A percentile compares a stretch with the other conserved stretches of the same genome.
Conservation (phyloP, 1,284 basidiomycete genomes). For the Fomitiporia mediterranea region DNA sequence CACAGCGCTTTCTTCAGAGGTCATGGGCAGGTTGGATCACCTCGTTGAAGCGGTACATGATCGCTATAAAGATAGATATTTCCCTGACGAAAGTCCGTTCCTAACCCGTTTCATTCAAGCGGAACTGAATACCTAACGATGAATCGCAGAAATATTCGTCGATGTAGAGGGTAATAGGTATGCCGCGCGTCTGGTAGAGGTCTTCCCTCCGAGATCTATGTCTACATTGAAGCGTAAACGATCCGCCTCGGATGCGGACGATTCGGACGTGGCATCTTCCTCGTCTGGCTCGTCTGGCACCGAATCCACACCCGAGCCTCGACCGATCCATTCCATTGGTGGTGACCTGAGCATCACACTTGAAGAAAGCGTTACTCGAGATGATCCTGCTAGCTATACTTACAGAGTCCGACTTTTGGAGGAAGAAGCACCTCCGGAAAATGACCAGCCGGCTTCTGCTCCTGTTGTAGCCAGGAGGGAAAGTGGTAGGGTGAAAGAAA, state of each 20-base stretch:
- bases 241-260: conserved; percentile 17
- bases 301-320: conserved; percentile 7
- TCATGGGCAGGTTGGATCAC: conserved; percentile 92
- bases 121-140: conserved; percentile 21
- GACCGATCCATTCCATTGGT: conserved; percentile 58
- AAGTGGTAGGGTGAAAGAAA: conserved; percentile 19
- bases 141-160: conserved; percentile 66
- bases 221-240: conserved; percentile 23
- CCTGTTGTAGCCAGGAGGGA: conserved; percentile 10
- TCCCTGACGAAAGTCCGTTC: conserved; percentile 79
- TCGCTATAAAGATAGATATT: conserved; percentile 94
- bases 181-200: conserved; percentile 69
- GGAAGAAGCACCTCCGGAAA: conserved; percentile 44
- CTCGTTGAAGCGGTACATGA: conserved; percentile 93
- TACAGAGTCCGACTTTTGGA: conserved; percentile 87
- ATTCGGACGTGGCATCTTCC: conserved; percentile 27
- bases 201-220: conserved; percentile 60
- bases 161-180: conserved; percentile 82
- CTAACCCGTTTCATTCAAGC: conserved; percentile 3
- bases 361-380: conserved; percentile 67
- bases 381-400: conserved; percentile 80
- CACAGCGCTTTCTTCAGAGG: conserved; percentile 52
- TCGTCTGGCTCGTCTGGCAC: conserved; percentile 27
- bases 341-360: conserved; percentile 73
- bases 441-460: conserved; percentile 1